Evolutionary conservation across 768 basidiomycete genomes (phyloP).

Genomic region (Tricholoma terreum): DNA sequence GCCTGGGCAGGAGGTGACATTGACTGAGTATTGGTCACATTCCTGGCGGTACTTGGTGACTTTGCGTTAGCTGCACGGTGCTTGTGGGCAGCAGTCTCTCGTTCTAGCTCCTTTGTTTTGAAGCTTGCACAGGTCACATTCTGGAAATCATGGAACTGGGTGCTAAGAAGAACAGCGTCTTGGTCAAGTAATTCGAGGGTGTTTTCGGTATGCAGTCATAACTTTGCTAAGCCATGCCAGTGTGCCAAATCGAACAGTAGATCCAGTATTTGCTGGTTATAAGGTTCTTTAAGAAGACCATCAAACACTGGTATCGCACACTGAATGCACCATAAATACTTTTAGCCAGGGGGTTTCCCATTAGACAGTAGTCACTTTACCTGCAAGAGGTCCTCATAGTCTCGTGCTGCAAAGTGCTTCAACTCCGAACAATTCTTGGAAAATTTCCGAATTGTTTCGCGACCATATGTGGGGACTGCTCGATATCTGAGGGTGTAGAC

Average conservation of each 20-base stretch:
- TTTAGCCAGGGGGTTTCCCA: too few species aligned
- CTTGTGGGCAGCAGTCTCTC: neutral
- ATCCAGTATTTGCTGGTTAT: conserved; percentile 19
- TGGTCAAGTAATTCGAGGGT: conserved; percentile 10
- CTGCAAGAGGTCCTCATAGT: conserved; percentile 31
- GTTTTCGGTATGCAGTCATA: neutral
- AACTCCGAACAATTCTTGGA: conserved; percentile 20
- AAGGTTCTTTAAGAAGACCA: conserved; percentile 1
- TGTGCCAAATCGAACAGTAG: conserved; percentile 22
- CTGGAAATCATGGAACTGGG: conserved; percentile 20
- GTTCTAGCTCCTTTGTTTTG: neutral
- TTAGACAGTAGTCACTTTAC: conserved; percentile 1
- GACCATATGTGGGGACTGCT: conserved; percentile 14
- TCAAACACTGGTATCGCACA: conserved; percentile 13
- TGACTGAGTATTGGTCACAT: too few species aligned
- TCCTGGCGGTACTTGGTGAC: too few species aligned
- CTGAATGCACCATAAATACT: neutral
- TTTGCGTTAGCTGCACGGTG: neutral
- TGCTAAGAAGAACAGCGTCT: conserved; percentile 18
- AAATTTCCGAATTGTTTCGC: conserved; percentile 24
- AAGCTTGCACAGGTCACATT: neutral
- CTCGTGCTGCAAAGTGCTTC: conserved; percentile 24
- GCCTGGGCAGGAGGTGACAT: neutral
- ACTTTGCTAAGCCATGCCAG: conserved; percentile 29
- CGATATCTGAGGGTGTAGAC: neutral